Evolutionary conservation across 2,329 filamentous ascomycete genomes (phyloP).

Genomic region (Aspergillus niger): DNA sequence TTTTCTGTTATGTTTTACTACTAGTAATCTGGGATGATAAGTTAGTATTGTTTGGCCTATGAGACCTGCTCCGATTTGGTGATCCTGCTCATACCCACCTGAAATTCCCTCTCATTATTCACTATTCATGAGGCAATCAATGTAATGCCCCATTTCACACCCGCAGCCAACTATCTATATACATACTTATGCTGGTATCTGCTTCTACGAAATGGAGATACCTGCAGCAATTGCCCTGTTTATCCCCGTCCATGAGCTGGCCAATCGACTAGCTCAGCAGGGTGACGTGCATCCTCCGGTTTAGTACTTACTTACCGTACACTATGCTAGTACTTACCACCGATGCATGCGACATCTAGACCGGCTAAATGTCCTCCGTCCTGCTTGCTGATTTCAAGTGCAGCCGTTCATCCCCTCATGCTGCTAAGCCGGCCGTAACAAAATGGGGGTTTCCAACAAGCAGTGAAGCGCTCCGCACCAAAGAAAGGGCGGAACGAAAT

Average conservation of each 20-base stretch:
- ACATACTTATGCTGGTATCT: too few relatives aligned
- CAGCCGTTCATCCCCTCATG: neutral
- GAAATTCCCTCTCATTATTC: neutral
- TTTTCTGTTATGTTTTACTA: neutral
- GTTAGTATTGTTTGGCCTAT: neutral
- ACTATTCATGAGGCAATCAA: neutral
- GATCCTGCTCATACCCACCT: neutral
- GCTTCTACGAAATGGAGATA: neutral
- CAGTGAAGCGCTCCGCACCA: too few relatives aligned
- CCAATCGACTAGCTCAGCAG: neutral
- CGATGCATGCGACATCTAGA: neutral
- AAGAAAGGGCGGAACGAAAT: too few relatives aligned
- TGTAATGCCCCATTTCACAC: neutral
- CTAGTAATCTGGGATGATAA: neutral
- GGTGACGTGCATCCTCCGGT: constrained; percentile 2
- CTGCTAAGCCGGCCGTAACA: neutral
- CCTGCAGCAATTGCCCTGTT: neutral
- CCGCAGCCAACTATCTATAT: neutral
- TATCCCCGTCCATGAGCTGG: neutral
- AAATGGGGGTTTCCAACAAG: too few relatives aligned
- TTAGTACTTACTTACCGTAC: neutral
- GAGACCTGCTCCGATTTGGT: neutral
- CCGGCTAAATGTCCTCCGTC: constrained; percentile 1
- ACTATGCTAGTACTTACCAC: neutral
- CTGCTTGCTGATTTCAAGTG: neutral